These are phyloP conservation scores for Phyllostachys edulis DNA, from an alignment of 176 grass and related monocot species.

Conservation along the genomic window DNA sequence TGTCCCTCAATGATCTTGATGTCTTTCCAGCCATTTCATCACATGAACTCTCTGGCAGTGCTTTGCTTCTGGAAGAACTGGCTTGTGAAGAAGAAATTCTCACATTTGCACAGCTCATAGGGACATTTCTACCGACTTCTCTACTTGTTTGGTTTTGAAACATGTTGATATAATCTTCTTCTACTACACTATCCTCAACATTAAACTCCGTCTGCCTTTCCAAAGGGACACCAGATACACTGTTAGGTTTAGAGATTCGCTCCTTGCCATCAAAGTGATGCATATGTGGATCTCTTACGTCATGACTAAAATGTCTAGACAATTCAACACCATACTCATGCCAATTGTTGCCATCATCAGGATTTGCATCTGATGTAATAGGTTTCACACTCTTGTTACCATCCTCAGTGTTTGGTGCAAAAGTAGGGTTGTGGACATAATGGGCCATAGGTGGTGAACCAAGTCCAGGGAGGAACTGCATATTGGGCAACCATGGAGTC, in stretches of 20 bases:
- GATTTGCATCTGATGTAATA: slow-evolving; percentile 37
- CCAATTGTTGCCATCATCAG: slow-evolving; percentile 42
- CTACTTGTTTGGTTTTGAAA: slow-evolving; percentile 60
- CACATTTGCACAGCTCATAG: slow-evolving; percentile 35
- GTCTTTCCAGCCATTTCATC: slow-evolving; percentile 52
- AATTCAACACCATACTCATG: slow-evolving; percentile 47
- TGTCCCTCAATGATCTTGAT: slow-evolving; percentile 56
- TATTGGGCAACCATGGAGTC: slow-evolving; percentile 51
- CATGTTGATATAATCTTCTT: slow-evolving; percentile 47
- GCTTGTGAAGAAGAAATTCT: slow-evolving; percentile 38
- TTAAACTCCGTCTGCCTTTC: slow-evolving; percentile 44
- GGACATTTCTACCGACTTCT: slow-evolving; percentile 38
- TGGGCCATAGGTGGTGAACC: slow-evolving; percentile 53
- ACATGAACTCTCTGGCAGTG: slow-evolving; percentile 43
- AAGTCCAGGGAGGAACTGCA: slow-evolving; percentile 64
- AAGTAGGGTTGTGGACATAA: slow-evolving; percentile 47
- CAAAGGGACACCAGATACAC: slow-evolving; percentile 36
- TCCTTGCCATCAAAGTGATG: slow-evolving; percentile 51
- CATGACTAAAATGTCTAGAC: slow-evolving; percentile 44
- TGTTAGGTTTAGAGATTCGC: slow-evolving; percentile 38
- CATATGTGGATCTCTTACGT: slow-evolving; percentile 48
- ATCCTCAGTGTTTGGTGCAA: slow-evolving; percentile 49
- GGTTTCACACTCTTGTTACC: slow-evolving; percentile 41
- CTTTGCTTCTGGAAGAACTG: slow-evolving; percentile 56
- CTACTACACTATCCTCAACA: slow-evolving; percentile 38